phyloP scores from a whole-genome alignment of 2,329 filamentous ascomycete genomes.

The Fusarium sambucinum region DNA sequence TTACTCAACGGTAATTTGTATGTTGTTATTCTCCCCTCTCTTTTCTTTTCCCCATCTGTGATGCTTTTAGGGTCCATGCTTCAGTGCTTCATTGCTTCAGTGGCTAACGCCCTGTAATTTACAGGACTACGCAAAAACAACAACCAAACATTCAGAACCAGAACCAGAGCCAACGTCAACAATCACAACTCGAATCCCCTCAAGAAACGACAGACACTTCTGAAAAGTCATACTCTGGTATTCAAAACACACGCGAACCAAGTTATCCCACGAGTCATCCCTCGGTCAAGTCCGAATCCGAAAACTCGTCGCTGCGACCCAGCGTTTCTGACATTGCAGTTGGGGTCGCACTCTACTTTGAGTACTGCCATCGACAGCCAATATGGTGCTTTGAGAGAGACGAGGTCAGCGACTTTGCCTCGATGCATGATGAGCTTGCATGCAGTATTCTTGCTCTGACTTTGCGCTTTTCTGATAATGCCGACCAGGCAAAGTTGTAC shows the following conservation, averaged over 20 bases:
- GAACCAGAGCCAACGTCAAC: slow-evolving; percentile 18
- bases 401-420: slow-evolving; percentile 53
- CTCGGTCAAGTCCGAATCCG: slow-evolving; percentile 47
- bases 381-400: slow-evolving; percentile 61
- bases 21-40: too few species aligned
- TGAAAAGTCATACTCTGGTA: slow-evolving; percentile 53
- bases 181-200: slow-evolving; percentile 43
- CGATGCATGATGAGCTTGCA: slow-evolving; percentile 56
- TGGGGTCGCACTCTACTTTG: slow-evolving; percentile 57
- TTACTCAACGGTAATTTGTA: slow-evolving; percentile 59
- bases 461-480: slow-evolving; percentile 54
- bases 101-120: slow-evolving; percentile 3
- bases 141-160: slow-evolving; percentile 25
- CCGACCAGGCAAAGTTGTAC: slow-evolving; percentile 52
- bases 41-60: too few species aligned
- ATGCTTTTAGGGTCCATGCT: too few species aligned
- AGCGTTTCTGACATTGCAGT: slow-evolving; percentile 50
- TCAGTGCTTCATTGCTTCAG: too few species aligned
- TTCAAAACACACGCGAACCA: slow-evolving; percentile 45
- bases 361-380: slow-evolving; percentile 59
- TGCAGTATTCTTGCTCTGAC: slow-evolving; percentile 58
- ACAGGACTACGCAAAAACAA: slow-evolving; percentile 45
- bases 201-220: slow-evolving; percentile 50
- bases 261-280: slow-evolving; percentile 43
- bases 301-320: slow-evolving; percentile 48